These are phyloP conservation scores for Oryza meridionalis DNA, from an alignment of 176 grass and related monocot species.

Conservation along the genomic window DNA sequence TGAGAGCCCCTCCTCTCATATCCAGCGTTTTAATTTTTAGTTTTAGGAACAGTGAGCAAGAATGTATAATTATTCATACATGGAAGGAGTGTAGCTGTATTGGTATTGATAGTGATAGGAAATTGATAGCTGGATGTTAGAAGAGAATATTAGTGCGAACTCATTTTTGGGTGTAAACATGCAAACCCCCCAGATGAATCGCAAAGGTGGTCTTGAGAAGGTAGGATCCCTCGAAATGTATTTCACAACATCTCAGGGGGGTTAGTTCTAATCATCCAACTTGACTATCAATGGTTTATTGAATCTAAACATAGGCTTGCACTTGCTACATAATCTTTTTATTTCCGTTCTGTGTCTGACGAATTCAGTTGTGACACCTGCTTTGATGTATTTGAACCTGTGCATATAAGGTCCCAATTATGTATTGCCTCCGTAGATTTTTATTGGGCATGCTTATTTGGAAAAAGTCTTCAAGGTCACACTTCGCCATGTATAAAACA, in stretches of 20 bases:
- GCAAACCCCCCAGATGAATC: not conserved
- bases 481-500: too few species aligned
- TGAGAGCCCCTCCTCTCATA: not conserved
- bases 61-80: conserved; percentile 27
- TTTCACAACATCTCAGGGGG: not conserved
- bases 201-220: not conserved
- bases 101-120: not conserved
- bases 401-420: conserved; percentile 10
- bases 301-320: not conserved
- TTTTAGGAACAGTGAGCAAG: not conserved
- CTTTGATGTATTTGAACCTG: conserved; percentile 9
- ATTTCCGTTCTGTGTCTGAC: not conserved
- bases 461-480: not conserved
- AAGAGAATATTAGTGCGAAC: not conserved
- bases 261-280: not conserved
- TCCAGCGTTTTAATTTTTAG: not conserved
- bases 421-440: not conserved
- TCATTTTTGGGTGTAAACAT: not conserved
- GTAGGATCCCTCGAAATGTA: not conserved
- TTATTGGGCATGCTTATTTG: not conserved
- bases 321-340: not conserved
- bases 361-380: not conserved
- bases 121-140: not conserved
- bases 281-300: not conserved
- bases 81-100: not conserved